Percentiles rank a stretch among this genome's conserved stretches.
Evolutionary conservation across 768 basidiomycete genomes (phyloP).

Genomic region (Suillus brevipes): DNA sequence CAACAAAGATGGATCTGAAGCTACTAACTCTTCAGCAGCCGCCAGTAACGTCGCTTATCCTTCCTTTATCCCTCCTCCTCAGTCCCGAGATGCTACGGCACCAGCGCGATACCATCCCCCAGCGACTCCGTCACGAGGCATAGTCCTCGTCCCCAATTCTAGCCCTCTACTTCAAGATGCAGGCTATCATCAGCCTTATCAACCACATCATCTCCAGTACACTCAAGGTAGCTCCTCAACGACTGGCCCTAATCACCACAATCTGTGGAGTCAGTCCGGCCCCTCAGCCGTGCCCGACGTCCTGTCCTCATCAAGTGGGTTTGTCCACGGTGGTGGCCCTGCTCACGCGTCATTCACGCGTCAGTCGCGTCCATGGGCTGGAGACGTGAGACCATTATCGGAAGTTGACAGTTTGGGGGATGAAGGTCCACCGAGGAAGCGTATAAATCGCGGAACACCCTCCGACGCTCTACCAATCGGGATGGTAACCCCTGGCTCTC

Average conservation of each 20-base stretch:
- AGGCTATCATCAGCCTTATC: constrained; percentile 36
- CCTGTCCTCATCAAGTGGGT: constrained; percentile 59
- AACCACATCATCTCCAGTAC: constrained; percentile 37
- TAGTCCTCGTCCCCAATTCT: constrained; percentile 74
- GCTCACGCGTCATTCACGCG: constrained; percentile 58
- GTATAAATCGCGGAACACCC: constrained; percentile 54
- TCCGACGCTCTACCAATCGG: constrained; percentile 32
- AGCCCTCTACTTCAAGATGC: constrained; percentile 55
- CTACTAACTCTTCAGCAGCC: constrained; percentile 48
- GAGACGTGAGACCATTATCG: constrained; percentile 38
- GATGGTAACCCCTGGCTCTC: constrained; percentile 47
- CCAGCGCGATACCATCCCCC: constrained; percentile 60
- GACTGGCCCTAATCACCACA: constrained; percentile 39
- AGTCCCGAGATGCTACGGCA: constrained; percentile 77
- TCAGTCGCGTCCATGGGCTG: constrained; percentile 29
- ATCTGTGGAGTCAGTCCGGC: constrained; percentile 38
- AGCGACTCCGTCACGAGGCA: constrained; percentile 48
- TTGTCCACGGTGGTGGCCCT: constrained; percentile 43
- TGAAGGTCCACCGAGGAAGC: constrained; percentile 72
- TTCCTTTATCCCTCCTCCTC: constrained; percentile 47
- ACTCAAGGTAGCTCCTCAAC: constrained; percentile 45
- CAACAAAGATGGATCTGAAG: constrained; percentile 31
- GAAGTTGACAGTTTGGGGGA: constrained; percentile 43
- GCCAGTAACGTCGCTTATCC: constrained; percentile 62
- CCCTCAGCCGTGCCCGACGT: constrained; percentile 46